Evolutionary conservation across 2,329 filamentous ascomycete species (phyloP).

Genomic region (Sclerotinia subarctica): DNA sequence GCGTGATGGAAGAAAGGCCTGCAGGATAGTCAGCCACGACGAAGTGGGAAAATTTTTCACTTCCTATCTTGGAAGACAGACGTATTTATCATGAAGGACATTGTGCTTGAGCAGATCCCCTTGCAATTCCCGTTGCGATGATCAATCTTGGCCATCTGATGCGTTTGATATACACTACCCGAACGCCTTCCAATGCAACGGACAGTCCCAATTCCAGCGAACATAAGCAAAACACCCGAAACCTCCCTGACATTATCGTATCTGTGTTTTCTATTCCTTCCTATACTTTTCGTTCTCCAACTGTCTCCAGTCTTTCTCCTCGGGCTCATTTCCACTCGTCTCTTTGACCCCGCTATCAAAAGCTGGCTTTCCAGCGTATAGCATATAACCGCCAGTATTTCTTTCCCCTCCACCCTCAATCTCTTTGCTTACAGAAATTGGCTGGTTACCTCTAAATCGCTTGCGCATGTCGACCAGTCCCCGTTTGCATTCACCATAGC

Average conservation of each 20-base stretch:
- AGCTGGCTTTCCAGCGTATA: constrained; percentile 75
- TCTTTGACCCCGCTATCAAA: constrained; percentile 62
- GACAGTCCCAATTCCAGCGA: neutral
- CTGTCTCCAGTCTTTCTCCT: constrained; percentile 60
- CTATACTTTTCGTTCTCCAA: constrained; percentile 61
- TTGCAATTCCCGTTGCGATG: constrained; percentile 1
- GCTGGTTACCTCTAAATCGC: constrained; percentile 90
- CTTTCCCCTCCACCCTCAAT: constrained; percentile 52
- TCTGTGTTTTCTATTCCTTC: constrained; percentile 30
- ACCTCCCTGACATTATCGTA: neutral
- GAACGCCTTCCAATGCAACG: constrained; percentile 12
- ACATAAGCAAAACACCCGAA: neutral
- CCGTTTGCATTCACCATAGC: constrained; percentile 91
- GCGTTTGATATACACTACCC: neutral
- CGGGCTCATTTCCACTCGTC: constrained; percentile 65
- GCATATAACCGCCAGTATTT: constrained; percentile 53
- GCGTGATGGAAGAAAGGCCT: neutral
- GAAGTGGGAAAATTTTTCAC: neutral
- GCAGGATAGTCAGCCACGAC: neutral
- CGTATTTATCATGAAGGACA: constrained; percentile 4
- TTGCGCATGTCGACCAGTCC: constrained; percentile 99
- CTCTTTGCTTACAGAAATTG: constrained; percentile 64
- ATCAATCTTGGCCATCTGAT: constrained; percentile 1
- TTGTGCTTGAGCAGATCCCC: neutral
- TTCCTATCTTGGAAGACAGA: neutral